These are phyloP conservation scores for Botrytis pseudocinerea DNA, from an alignment of 2,329 filamentous ascomycete genomes.

Conservation along the genomic window DNA sequence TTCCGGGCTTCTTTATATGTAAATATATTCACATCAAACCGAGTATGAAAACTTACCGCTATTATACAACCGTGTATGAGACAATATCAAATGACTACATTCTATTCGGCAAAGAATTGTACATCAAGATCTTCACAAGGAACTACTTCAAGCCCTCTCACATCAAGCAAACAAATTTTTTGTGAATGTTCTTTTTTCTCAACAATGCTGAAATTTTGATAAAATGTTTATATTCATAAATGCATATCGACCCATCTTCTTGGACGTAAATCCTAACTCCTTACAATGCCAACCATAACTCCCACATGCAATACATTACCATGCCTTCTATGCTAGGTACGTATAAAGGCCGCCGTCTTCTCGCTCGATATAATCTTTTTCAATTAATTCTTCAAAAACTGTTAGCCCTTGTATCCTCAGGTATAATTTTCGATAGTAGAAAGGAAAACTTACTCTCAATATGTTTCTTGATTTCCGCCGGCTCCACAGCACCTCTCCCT, in stretches of 20 bases:
- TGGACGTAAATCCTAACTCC: not conserved
- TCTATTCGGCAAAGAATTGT: not conserved
- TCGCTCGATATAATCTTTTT: constrained; percentile 90
- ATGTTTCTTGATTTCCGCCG: constrained; percentile 90
- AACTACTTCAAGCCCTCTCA: not conserved
- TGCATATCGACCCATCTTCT: not conserved
- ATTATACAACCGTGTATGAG: not conserved
- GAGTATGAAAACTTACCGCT: not conserved
- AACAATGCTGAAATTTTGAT: not conserved
- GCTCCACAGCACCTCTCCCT: constrained; percentile 80
- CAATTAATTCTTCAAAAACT: constrained; percentile 61
- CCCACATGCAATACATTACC: not conserved
- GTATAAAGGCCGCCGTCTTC: constrained; percentile 67
- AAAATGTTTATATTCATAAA: not conserved
- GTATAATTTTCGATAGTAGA: constrained; percentile 18
- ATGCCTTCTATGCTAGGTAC: constrained; percentile 60
- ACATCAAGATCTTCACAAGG: not conserved
- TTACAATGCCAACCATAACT: not conserved
- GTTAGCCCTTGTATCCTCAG: constrained; percentile 37
- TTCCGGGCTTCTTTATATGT: too few relatives aligned
- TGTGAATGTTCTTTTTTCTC: not conserved
- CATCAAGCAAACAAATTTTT: not conserved
- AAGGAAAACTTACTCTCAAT: constrained; percentile 73
- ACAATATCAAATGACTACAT: not conserved
- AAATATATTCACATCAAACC: not conserved